These are phyloP conservation scores for Pestalotiopsis sp. DNA, from an alignment of 2,329 filamentous ascomycete genomes.

Conservation along the genomic window DNA sequence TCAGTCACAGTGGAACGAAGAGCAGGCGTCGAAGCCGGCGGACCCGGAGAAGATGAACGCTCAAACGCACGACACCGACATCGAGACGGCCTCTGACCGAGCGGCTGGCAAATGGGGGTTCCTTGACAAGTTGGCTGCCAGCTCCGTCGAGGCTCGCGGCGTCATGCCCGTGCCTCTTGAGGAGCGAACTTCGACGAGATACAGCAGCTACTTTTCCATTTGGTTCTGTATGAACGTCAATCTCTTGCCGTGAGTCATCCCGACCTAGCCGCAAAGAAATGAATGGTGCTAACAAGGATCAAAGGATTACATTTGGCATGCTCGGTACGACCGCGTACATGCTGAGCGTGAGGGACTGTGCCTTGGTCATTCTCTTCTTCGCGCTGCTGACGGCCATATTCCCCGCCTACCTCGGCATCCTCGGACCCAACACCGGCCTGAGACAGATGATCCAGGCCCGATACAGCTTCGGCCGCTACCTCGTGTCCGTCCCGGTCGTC, in stretches of 20 bases:
- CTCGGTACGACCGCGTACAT: conserved; percentile 57
- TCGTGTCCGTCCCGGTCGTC: conserved; percentile 59
- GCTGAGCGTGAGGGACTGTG: conserved; percentile 54
- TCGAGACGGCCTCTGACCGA: neutral
- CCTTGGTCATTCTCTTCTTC: conserved; percentile 65
- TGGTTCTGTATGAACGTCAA: conserved; percentile 31
- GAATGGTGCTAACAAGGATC: conserved; percentile 3
- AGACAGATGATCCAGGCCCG: conserved; percentile 66
- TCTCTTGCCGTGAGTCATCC: conserved; percentile 25
- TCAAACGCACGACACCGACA: neutral
- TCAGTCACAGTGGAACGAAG: neutral
- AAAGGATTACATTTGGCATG: conserved; percentile 63
- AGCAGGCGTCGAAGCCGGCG: neutral
- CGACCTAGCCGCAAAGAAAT: neutral
- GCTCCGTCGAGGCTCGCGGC: conserved; percentile 26
- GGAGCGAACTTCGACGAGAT: conserved; percentile 28
- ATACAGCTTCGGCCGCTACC: conserved; percentile 61
- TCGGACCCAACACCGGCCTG: conserved; percentile 64
- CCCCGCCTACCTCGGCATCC: conserved; percentile 56
- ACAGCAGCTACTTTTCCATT: conserved; percentile 29
- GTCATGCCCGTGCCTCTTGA: conserved; percentile 28
- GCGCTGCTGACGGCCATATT: conserved; percentile 52
- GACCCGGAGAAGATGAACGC: conserved; percentile 1
- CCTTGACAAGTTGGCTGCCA: conserved; percentile 15
- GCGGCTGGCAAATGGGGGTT: neutral